A percentile compares a stretch with the other conserved stretches of the same genome.
phyloP scores from a whole-genome alignment of 192 early-diverging fungal genomes.

The Backusella tarrabulga region DNA sequence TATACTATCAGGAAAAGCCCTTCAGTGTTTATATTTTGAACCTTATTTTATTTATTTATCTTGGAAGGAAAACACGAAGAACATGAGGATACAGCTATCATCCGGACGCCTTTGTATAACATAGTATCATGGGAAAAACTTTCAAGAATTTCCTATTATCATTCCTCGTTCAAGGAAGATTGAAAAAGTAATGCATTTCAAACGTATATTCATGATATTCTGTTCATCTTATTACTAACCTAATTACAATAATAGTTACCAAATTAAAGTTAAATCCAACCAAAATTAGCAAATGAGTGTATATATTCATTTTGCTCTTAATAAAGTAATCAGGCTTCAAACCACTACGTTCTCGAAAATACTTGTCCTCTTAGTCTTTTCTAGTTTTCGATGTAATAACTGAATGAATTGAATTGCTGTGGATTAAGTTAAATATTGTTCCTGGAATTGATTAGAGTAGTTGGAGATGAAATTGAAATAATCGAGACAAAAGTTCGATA shows the following conservation, averaged over 20 bases:
- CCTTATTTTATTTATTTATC: background rate
- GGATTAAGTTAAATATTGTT: background rate
- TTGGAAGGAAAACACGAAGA: background rate
- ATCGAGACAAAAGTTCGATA: background rate
- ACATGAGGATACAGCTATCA: background rate
- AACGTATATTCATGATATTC: background rate
- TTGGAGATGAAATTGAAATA: background rate
- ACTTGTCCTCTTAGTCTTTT: background rate
- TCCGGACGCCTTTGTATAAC: background rate
- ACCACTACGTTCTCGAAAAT: background rate
- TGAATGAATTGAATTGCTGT: background rate
- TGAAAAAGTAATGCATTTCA: background rate
- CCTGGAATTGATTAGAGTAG: background rate
- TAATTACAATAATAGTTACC: background rate
- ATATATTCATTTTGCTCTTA: background rate
- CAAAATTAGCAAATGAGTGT: background rate
- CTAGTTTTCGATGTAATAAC: background rate
- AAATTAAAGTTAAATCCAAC: background rate
- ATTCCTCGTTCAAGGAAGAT: background rate
- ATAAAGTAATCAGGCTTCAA: background rate
- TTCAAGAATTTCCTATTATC: background rate
- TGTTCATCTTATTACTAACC: background rate
- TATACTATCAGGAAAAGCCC: too few relatives aligned
- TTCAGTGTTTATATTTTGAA: background rate
- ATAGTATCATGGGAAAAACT: background rate